Evolutionary conservation across 331 rosid species (phyloP).

Genomic region (Telfairia occidentalis): DNA sequence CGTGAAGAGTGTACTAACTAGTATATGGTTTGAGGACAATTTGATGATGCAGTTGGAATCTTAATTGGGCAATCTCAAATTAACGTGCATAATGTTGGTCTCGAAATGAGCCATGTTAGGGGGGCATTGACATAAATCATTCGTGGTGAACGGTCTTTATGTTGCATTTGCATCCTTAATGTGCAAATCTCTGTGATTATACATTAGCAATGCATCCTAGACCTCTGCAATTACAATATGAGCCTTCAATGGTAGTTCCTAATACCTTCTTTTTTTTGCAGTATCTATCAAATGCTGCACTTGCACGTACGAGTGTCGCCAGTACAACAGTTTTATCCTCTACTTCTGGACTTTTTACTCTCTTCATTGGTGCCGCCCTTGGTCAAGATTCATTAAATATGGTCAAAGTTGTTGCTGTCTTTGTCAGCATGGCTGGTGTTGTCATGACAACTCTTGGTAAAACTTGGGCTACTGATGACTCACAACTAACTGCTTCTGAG

Average conservation of each 20-base stretch:
- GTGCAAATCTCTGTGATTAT: background rate
- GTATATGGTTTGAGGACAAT: background rate
- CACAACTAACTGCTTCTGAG: constrained; percentile 34
- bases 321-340: constrained; percentile 95
- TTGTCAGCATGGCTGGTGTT: constrained; percentile 94
- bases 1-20: background rate
- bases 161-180: background rate
- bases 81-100: background rate
- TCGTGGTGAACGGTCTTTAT: background rate
- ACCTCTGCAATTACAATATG: background rate
- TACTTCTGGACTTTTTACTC: constrained; percentile 97
- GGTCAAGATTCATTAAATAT: constrained; percentile 78
- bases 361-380: constrained; percentile 70
- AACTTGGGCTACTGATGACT: constrained; percentile 91
- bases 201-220: background rate
- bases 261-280: constrained; percentile 25
- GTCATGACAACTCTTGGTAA: constrained; percentile 87
- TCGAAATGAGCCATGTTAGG: background rate
- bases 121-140: background rate
- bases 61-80: background rate
- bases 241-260: background rate
- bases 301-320: constrained; percentile 97
- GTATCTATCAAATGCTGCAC: constrained; percentile 98
- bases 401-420: constrained; percentile 77
- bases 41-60: background rate